Conservation (phyloP, 2,329 filamentous ascomycete genomes). For the Cladobotryum protrusum region DNA sequence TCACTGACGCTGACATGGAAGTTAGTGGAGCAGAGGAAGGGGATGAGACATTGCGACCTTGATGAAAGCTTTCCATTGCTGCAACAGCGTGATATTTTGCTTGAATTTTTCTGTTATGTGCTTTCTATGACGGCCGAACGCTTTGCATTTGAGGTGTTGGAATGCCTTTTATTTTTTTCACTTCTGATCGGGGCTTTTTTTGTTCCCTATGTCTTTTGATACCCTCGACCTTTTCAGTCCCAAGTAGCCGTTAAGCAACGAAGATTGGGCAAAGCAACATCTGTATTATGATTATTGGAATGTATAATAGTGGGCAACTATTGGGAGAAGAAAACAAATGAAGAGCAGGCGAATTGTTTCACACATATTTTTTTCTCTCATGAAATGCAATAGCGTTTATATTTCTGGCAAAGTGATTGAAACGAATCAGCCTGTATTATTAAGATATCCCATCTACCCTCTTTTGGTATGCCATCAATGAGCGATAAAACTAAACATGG, state of each 20-base stretch:
- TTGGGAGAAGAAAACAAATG: neutral
- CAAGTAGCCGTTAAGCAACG: neutral
- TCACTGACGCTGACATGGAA: slow-evolving; percentile 35
- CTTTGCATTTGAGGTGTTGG: slow-evolving; percentile 1
- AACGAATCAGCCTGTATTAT: too few species aligned
- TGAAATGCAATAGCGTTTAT: too few species aligned
- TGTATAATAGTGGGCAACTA: neutral
- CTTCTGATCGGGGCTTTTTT: neutral
- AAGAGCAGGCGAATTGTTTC: too few species aligned
- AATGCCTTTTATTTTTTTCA: neutral
- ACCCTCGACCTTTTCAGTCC: neutral
- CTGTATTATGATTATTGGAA: neutral
- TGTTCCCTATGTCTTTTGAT: neutral
- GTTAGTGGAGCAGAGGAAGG: slow-evolving; percentile 28
- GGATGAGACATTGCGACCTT: slow-evolving; percentile 29
- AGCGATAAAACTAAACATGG: too few species aligned
- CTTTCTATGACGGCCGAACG: neutral
- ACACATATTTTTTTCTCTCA: too few species aligned
- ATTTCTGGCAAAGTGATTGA: neutral
- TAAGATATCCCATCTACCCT: too few species aligned
- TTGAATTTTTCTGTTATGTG: neutral
- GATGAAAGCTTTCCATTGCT: slow-evolving; percentile 9
- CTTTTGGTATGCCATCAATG: too few species aligned
- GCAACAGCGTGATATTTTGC: too few species aligned
- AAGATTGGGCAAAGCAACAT: neutral